Evolutionary conservation across 805 yeast genomes (phyloP).

Genomic region (Kodamaea laetipori): DNA sequence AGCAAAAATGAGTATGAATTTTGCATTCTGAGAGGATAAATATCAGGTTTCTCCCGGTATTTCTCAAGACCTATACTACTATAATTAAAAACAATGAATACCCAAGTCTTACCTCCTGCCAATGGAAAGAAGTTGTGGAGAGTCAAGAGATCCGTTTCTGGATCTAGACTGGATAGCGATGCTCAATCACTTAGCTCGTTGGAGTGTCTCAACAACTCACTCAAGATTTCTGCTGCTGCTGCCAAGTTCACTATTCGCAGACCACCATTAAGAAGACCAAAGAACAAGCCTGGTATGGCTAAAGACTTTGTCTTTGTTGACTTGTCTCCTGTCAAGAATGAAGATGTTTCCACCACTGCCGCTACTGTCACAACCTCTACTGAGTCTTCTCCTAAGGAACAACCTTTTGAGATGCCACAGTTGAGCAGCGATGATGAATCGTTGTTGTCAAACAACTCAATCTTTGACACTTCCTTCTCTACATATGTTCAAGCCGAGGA

Average conservation of each 20-base stretch:
- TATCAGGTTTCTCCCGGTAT: neutral
- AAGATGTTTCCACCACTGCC: conserved; percentile 14
- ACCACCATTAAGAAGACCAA: conserved; percentile 46
- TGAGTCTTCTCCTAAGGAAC: conserved; percentile 8
- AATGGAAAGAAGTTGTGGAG: conserved; percentile 50
- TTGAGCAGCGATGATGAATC: conserved; percentile 9
- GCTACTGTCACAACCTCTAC: conserved; percentile 2
- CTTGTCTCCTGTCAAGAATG: conserved; percentile 32
- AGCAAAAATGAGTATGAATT: conserved; percentile 4
- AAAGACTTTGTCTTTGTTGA: conserved; percentile 49
- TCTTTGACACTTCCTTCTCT: conserved; percentile 11
- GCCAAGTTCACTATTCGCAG: conserved; percentile 35
- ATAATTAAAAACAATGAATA: conserved; percentile 4
- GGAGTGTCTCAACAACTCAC: conserved; percentile 46
- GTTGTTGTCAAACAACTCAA: conserved; percentile 9
- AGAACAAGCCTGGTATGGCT: conserved; percentile 47
- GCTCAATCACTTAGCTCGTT: conserved; percentile 24
- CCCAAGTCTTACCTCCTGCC: conserved; percentile 38
- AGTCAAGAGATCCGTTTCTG: conserved; percentile 34
- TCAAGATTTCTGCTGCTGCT: conserved; percentile 39
- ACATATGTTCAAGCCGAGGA: conserved; percentile 8
- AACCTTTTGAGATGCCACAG: conserved; percentile 7
- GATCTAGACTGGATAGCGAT: conserved; percentile 13
- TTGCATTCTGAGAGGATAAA: conserved; percentile 4
- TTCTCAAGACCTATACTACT: neutral